Percentiles rank a stretch among this genome's conserved stretches.
phyloP scores from a whole-genome alignment of 768 basidiomycete genomes.

The Lyophyllum semitale region DNA sequence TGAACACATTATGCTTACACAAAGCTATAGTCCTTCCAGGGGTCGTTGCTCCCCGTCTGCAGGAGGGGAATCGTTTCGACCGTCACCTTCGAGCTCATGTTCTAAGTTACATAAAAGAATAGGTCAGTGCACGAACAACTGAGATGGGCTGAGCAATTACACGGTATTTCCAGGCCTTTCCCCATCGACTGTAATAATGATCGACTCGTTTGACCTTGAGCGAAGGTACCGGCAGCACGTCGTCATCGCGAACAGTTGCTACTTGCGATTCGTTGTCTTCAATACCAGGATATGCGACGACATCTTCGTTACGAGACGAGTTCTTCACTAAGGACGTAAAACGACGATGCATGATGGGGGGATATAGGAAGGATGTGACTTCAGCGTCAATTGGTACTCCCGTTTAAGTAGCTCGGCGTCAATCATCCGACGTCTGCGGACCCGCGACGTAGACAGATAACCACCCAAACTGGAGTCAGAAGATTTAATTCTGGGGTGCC shows the following conservation, averaged over 20 bases:
- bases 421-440: not conserved
- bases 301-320: not conserved
- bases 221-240: constrained; percentile 41
- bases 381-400: not conserved
- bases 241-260: constrained; percentile 34
- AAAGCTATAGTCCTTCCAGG: constrained; percentile 60
- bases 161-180: constrained; percentile 57
- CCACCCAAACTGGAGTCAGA: not conserved
- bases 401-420: not conserved
- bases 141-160: constrained; percentile 24
- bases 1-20: constrained; percentile 34
- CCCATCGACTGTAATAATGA: constrained; percentile 59
- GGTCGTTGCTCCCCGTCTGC: constrained; percentile 43
- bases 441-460: not conserved
- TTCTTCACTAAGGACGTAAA: constrained; percentile 12
- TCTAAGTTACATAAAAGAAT: constrained; percentile 31
- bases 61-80: constrained; percentile 48
- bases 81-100: constrained; percentile 53
- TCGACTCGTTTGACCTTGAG: constrained; percentile 64
- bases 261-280: constrained; percentile 34
- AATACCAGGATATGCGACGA: not conserved
- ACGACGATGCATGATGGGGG: constrained; percentile 23
- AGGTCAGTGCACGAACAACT: not conserved
- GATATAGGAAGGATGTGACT: not conserved
- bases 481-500: not conserved